These are phyloP conservation scores for Areca catechu DNA, from an alignment of 176 grass and related monocot species.

Conservation along the genomic window DNA sequence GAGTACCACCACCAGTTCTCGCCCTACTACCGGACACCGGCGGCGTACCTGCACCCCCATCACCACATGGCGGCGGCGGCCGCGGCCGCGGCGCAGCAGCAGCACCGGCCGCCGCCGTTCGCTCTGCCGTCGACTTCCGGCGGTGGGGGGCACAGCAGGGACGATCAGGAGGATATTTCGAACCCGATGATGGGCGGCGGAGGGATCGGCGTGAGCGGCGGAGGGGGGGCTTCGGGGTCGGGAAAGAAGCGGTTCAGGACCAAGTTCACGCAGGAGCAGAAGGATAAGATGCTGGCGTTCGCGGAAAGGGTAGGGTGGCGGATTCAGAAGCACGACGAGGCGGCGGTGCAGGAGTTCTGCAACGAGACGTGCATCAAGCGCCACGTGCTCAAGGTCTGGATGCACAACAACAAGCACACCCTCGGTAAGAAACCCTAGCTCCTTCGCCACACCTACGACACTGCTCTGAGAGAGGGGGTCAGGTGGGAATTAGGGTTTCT, in stretches of 20 bases:
- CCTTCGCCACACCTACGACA: background rate
- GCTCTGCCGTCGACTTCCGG: slow-evolving; percentile 47
- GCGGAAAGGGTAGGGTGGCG: slow-evolving; percentile 85
- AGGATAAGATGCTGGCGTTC: slow-evolving; percentile 82
- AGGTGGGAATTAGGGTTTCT: too few relatives aligned
- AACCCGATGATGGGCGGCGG: slow-evolving; percentile 22
- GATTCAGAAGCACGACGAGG: slow-evolving; percentile 95
- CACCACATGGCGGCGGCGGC: background rate
- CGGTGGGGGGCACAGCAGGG: slow-evolving; percentile 21
- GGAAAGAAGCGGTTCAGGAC: slow-evolving; percentile 35
- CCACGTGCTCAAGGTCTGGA: slow-evolving; percentile 96
- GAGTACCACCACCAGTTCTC: slow-evolving; percentile 14
- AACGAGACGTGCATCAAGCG: slow-evolving; percentile 66
- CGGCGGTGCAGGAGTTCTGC: slow-evolving; percentile 81
- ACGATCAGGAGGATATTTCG: slow-evolving; percentile 39
- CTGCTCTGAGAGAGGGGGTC: too few relatives aligned
- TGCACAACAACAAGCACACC: slow-evolving; percentile 98
- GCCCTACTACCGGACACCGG: background rate
- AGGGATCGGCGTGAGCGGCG: slow-evolving; percentile 1
- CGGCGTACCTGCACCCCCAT: background rate
- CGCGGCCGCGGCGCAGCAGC: background rate
- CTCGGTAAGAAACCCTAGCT: slow-evolving; percentile 26
- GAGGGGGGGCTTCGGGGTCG: slow-evolving; percentile 22
- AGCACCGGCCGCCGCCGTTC: slow-evolving; percentile 14
- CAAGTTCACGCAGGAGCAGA: slow-evolving; percentile 45